Evolutionary conservation across 192 early-diverging fungal genomes (phyloP), one percentile per base, ranked within the genome.

Genomic region (Linnemannia elongata): DNA sequence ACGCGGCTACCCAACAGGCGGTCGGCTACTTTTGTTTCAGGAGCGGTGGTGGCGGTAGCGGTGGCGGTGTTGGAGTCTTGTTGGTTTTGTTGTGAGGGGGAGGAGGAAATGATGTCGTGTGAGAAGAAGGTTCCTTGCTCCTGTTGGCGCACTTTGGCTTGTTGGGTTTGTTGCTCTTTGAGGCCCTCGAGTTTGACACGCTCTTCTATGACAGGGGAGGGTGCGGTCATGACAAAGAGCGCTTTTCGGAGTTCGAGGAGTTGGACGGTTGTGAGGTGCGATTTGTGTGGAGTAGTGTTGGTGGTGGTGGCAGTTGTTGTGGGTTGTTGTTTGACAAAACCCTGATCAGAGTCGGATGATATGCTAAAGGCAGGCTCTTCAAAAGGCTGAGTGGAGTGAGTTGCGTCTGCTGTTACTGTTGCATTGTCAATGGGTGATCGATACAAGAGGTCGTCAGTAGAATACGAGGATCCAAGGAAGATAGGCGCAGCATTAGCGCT

Each of bases 101-200:
- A 57, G 22, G n/a, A 27, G n/a, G n/a, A 57, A 27, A 18, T 5
- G 8, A 9, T 57, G 55, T 57, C 7, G 55, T 57, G 55, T 3
- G 17, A 42, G 55, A 57, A 57, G 9, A 57, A 57, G n/a, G 55
- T 57, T 60, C 18, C 30, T 68, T 45, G 18, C 27, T n/a, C 44
- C 33, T 68, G 35, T 52, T 89, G 89, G 90, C 92, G 82, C 91
- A 90, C 74, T 91, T 93, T 72, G 91, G 91, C 72, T 93, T 92
- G 81, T 88, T 90, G 60, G 89, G 92, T 39, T 93, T 91, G 60
- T 13, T 66, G 60, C 54, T 90, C 88, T 63, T 89, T 93, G 60
- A 94, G 88, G 54, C 90, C 90, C 79, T 94, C 91, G 27, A 94
- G 87, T 71, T 91, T 89, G 68, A 92, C 93, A 72, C 93, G 91